phyloP scores from a whole-genome alignment of 2,329 filamentous ascomycete genomes.

The Diaporthe sp. region DNA sequence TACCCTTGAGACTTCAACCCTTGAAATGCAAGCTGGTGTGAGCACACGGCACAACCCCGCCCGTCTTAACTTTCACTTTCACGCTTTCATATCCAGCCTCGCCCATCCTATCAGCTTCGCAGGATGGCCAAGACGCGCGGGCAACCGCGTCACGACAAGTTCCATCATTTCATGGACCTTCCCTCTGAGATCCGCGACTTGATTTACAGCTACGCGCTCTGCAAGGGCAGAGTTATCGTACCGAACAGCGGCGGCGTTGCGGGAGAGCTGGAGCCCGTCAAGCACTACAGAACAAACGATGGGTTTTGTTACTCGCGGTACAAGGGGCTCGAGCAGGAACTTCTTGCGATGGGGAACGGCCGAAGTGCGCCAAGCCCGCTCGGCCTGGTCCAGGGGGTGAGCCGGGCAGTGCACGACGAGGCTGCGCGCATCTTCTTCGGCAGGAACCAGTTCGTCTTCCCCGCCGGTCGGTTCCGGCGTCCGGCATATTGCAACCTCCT shows the following conservation, averaged over 20 bases:
- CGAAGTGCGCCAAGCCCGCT: not conserved
- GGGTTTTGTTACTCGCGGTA: slow-evolving; percentile 23
- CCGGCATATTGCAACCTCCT: not conserved
- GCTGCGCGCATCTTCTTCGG: slow-evolving; percentile 25
- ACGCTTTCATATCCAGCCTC: no score
- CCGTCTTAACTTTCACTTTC: no score
- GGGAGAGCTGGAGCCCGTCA: not conserved
- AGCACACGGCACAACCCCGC: no score
- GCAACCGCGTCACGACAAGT: not conserved
- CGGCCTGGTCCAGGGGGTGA: slow-evolving; percentile 34
- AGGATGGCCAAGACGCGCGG: not conserved
- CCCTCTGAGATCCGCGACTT: slow-evolving; percentile 31
- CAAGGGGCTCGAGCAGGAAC: not conserved
- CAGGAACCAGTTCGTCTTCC: slow-evolving; percentile 34
- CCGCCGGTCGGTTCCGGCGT: not conserved
- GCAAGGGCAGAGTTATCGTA: slow-evolving; percentile 21
- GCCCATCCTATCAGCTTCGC: not conserved
- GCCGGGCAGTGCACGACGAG: slow-evolving; percentile 18
- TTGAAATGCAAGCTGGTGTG: no score
- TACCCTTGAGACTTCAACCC: no score
- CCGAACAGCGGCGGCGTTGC: not conserved
- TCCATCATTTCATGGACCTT: slow-evolving; percentile 36
- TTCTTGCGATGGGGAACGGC: not conserved
- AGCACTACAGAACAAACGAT: not conserved
- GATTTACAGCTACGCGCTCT: slow-evolving; percentile 18